Conservation (phyloP, 768 basidiomycete species). For the Termitomyces sp. region DNA sequence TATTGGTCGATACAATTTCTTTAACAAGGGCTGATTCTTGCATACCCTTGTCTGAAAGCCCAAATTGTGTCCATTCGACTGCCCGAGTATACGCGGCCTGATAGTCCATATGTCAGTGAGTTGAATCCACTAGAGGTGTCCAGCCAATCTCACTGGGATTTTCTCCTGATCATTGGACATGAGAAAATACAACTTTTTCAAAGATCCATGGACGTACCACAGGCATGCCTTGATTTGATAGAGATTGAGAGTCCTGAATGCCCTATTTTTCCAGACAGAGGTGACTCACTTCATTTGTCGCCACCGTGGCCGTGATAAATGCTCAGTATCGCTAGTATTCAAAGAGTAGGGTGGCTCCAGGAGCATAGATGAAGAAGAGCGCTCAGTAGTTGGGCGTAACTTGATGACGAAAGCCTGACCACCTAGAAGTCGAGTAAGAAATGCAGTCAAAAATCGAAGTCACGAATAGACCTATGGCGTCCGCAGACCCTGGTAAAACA, state of each 20-base stretch:
- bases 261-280: neutral
- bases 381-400: conserved; percentile 63
- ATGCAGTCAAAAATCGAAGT: neutral
- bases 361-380: conserved; percentile 66
- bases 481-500: conserved; percentile 67
- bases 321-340: conserved; percentile 43
- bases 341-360: conserved; percentile 71
- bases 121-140: conserved; percentile 8
- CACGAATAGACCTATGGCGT: conserved; percentile 46
- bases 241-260: neutral
- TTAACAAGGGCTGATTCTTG: neutral
- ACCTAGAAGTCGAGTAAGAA: conserved; percentile 28
- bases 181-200: neutral
- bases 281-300: conserved; percentile 67
- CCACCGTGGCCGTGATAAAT: conserved; percentile 49
- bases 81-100: conserved; percentile 32
- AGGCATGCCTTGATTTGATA: conserved; percentile 40
- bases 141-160: conserved; percentile 38
- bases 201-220: conserved; percentile 33
- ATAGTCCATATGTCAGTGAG: neutral
- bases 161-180: conserved; percentile 32
- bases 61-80: conserved; percentile 67
- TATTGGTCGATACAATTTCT: conserved; percentile 10
- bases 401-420: conserved; percentile 79
- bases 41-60: conserved; percentile 62